Conservation (phyloP, 2,329 filamentous ascomycete genomes). For the Pseudocercospora eumusae region DNA sequence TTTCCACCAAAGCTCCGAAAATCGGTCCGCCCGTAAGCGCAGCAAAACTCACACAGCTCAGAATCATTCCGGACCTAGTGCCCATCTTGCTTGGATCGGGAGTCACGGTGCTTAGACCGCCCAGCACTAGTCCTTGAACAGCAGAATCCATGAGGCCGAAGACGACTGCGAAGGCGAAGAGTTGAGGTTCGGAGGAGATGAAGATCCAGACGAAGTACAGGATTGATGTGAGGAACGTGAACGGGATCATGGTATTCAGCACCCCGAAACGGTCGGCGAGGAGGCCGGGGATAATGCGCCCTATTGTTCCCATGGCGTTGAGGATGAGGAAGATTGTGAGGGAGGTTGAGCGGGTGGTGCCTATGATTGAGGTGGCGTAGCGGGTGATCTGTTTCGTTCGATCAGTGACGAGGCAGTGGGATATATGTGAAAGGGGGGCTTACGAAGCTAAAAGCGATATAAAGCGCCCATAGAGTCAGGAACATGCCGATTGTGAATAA, state of each 20-base stretch:
- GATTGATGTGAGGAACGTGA: not conserved
- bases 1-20: not conserved
- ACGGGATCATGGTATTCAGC: not conserved
- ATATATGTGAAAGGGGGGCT: not conserved
- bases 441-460: conserved; percentile 1
- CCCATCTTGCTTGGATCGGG: not conserved
- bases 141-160: conserved; percentile 2
- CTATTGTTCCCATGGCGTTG: not conserved
- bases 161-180: not conserved
- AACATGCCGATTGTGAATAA: conserved; percentile 11
- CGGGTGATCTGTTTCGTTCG: not conserved
- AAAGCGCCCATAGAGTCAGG: not conserved
- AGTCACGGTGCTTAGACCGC: not conserved
- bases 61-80: not conserved
- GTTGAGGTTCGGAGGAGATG: conserved; percentile 1
- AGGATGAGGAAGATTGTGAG: conserved; percentile 3
- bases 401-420: not conserved
- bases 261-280: not conserved
- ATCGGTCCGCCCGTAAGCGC: not conserved
- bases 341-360: not conserved
- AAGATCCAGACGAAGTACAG: conserved; percentile 2
- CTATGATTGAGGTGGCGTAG: not conserved
- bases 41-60: conserved; percentile 7
- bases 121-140: not conserved
- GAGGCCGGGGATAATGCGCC: not conserved